A percentile compares a stretch with the other conserved stretches of the same genome.
Conservation (phyloP, 1,139 yeast genomes). For the Zygosaccharomyces pseudobailii region DNA sequence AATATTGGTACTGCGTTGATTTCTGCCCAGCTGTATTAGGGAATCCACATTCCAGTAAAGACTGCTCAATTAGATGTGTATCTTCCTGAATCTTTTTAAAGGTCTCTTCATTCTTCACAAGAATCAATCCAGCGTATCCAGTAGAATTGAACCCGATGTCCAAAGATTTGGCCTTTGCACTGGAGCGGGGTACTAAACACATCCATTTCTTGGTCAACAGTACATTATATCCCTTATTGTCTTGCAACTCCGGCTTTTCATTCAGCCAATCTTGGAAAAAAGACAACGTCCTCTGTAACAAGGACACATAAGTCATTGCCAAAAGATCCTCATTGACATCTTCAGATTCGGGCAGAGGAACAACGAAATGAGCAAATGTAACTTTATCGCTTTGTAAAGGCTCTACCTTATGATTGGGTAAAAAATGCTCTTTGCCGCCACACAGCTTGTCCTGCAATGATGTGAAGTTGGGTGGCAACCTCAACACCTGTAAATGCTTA, state of each 20-base stretch:
- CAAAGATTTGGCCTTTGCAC: conserved; percentile 30
- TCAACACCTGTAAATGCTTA: conserved; percentile 83
- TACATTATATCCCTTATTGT: conserved; percentile 60
- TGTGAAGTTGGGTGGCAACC: conserved; percentile 54
- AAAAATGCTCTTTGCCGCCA: conserved; percentile 43
- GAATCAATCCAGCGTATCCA: conserved; percentile 72
- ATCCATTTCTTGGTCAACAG: conserved; percentile 78
- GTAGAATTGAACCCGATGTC: conserved; percentile 69
- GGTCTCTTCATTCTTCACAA: conserved; percentile 65
- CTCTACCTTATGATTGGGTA: conserved; percentile 49
- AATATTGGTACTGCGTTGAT: conserved; percentile 45
- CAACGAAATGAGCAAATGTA: conserved; percentile 80
- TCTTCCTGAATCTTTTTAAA: conserved; percentile 37
- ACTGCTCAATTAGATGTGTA: conserved; percentile 39
- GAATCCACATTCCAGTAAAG: conserved; percentile 61
- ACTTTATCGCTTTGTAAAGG: conserved; percentile 59
- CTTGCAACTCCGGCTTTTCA: conserved; percentile 32
- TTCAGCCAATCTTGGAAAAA: conserved; percentile 49
- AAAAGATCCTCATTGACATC: conserved; percentile 46
- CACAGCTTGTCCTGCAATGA: conserved; percentile 60
- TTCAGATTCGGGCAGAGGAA: conserved; percentile 52
- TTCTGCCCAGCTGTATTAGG: conserved; percentile 47
- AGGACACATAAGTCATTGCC: conserved; percentile 60
- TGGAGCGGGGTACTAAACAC: conserved; percentile 77
- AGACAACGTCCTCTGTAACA: conserved; percentile 68